Evolutionary conservation across 2,329 filamentous ascomycete species (phyloP), one percentile per base, ranked within the genome.

Genomic region (Mycosphaerelloides madeirae): DNA sequence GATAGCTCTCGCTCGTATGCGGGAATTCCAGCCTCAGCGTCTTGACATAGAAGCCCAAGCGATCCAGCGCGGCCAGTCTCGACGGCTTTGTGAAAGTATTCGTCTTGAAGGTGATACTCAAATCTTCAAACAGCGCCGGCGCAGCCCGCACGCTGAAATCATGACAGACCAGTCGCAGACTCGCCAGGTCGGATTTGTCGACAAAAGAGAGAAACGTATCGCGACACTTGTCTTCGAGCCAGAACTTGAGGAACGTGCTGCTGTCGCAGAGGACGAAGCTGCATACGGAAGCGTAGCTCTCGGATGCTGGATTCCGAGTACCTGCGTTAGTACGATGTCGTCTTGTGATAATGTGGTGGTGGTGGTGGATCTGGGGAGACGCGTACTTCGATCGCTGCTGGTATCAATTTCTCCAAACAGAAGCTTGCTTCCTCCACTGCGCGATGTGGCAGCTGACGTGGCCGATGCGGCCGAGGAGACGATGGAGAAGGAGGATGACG

Each of bases 41-140:
- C 66, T 87, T 81, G 58, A 94, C 78, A 65, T 91, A 80, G 55
- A 82, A 81, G 45, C 88, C 89, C 57, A 95, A 82, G 49, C 85
- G 77, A 48, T 81, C 78, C 45, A 95, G 74, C 18, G 87, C 87
- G 48, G 84, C 80, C 54, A 93, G 74, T 39, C 85, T 79, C 51
- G 80, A 77, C 28, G 83, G 79, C 57, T 82, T 83, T 40, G 85
- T 89, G 63, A 95, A 90, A 46, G 83, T 83, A 59, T 77, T 84
- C 39, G 86, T 72, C 22, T 79, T 79, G 68, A 90, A 89, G 56
- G 79, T 85, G 61, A 87, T 66, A 60, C 79, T 75, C 62, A 84
- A 74, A 66, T 83, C 77, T 54, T 79, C 69, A 70, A 90, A 90
- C 58, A 88, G 75, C 44, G 74, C 71, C 61, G 79, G 81, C 56